Evolutionary conservation across 495 filamentous ascomycete genomes (phyloP), one percentile per base, ranked within the genome.

Genomic region (Aspergillus conjunctus): DNA sequence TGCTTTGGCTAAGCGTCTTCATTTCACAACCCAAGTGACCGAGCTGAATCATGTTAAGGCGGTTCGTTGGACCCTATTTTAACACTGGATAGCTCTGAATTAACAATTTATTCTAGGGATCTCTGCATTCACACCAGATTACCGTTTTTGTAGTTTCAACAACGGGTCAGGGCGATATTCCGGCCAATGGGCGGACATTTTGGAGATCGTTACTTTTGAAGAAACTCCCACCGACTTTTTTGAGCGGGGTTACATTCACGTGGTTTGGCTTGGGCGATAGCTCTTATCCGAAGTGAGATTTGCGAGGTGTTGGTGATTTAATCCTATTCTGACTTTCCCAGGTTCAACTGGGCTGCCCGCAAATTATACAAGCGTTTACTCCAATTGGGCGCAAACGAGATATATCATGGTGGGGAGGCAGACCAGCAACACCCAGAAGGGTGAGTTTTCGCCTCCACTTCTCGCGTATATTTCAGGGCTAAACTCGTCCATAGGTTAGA

Each of bases 351-450:
- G 87, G 92, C 93, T 20, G 86, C 87, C 30, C 83, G 91, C 46
- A 98, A 97, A 76, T 77, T 99, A 31, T 85, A 91, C 70, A 93
- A 91, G 66, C 83, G 94, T 43, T 80, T 99, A 22, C 64, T 88
- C 39, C 94, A 98, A 71, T 81, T 99, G 7, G 92, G 94, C 1
- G 95, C 91, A 6, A 80, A 81, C 45, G 88, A 93, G 58, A 81
- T 92, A 61, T 88, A 87, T 65, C 84, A 84, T 21, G 79, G 87
- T 44, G 93, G 90, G 2, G 94, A 98, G 70, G 91, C 87, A 41
- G 95, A 99, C 70, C 92, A 97, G 61, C 90, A 93, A 66, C 90
- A 97, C 82, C 83, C 88, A 39, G 92, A 97, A 80, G 94, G 94
- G 90, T 95, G 44, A 37, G 62, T 21, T 20, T 15, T 6, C 71